Conservation (phyloP, 768 basidiomycete genomes). For the Lentinula guzmanii region DNA sequence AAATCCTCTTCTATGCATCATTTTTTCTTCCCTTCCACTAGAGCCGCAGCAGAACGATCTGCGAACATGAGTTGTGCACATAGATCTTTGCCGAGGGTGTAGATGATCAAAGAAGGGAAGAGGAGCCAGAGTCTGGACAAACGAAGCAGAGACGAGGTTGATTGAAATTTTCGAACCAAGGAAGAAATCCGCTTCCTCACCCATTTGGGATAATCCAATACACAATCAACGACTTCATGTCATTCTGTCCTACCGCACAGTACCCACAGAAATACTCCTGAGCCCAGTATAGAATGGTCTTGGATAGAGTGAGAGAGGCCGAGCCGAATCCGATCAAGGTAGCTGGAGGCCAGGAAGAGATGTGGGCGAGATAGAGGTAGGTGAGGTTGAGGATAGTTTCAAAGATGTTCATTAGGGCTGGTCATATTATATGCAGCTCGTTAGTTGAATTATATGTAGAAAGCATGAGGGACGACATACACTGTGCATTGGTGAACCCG, state of each 20-base stretch:
- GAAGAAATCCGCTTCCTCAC: neutral
- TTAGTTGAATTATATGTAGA: neutral
- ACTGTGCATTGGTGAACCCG: constrained; percentile 85
- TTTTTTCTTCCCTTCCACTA: neutral
- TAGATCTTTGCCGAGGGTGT: constrained; percentile 2
- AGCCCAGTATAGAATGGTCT: constrained; percentile 67
- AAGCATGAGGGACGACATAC: constrained; percentile 32
- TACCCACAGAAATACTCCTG: constrained; percentile 71
- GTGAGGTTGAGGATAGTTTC: constrained; percentile 70
- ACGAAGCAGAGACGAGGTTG: neutral
- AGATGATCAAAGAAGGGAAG: neutral
- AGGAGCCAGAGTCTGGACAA: constrained; percentile 1
- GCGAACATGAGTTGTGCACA: neutral
- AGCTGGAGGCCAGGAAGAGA: constrained; percentile 52
- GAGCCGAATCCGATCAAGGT: constrained; percentile 70
- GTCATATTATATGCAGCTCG: neutral
- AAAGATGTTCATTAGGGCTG: constrained; percentile 74
- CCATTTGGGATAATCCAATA: constrained; percentile 65
- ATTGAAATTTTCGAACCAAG: too few relatives aligned
- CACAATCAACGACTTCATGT: constrained; percentile 36
- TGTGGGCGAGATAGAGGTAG: constrained; percentile 75
- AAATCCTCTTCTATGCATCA: neutral
- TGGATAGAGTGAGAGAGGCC: constrained; percentile 66
- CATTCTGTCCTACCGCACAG: constrained; percentile 61
- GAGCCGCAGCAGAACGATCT: neutral